Percentiles rank a stretch among this genome's conserved stretches.
Evolutionary conservation across 768 basidiomycete genomes (phyloP).

Genomic region (Leccinum boreale): DNA sequence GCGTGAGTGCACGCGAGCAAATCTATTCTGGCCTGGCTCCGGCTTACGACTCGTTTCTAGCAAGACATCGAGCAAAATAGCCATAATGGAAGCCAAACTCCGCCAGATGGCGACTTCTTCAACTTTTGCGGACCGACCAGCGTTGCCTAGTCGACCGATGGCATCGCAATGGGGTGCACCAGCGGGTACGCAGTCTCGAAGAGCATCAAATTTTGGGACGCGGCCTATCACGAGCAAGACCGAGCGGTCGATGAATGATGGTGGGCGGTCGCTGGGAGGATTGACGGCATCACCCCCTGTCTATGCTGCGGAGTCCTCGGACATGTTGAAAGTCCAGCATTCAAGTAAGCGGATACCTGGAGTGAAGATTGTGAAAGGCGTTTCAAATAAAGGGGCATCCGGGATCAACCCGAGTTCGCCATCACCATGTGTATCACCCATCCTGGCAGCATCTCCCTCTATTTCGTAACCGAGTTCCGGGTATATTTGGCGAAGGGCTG

Average conservation of each 20-base stretch:
- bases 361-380: constrained; percentile 30
- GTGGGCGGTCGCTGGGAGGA: not conserved
- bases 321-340: constrained; percentile 8
- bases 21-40: constrained; percentile 1
- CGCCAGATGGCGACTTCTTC: constrained; percentile 59
- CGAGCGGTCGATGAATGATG: constrained; percentile 2
- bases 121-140: constrained; percentile 18
- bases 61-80: constrained; percentile 87
- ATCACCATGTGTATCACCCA: not conserved
- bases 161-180: not conserved
- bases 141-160: constrained; percentile 22
- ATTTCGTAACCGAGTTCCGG: constrained; percentile 10
- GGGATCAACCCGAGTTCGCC: constrained; percentile 3
- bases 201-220: not conserved
- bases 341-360: constrained; percentile 30
- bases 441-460: not conserved
- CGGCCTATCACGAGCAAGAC: not conserved
- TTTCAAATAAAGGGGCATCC: constrained; percentile 13
- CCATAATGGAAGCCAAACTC: constrained; percentile 94
- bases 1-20: constrained; percentile 34
- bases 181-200: not conserved
- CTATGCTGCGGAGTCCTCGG: constrained; percentile 13
- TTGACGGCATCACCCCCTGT: not conserved
- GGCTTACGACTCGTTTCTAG: constrained; percentile 11
- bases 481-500: not conserved